Evolutionary conservation across 495 filamentous ascomycete genomes (phyloP), one percentile per base, ranked within the genome.

Genomic region (Aspergillus carlsbadensis): DNA sequence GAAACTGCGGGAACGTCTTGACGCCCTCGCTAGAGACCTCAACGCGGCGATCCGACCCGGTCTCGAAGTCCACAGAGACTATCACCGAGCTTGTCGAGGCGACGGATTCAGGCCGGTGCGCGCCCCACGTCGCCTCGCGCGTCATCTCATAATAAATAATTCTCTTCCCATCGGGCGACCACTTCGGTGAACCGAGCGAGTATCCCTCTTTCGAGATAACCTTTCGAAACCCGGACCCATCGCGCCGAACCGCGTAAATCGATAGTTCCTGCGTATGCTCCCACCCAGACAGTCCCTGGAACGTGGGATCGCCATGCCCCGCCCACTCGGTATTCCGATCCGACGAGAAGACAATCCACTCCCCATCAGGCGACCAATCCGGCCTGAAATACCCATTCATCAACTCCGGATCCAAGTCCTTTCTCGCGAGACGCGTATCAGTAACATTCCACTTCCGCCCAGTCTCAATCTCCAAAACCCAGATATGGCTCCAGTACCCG

Each of bases 361-460:
- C 10, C 6, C 65, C 65, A 31, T 72, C 64, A 0, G 70, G 56
- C 0, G 70, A 69, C 64, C 62, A 73, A 1, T 56, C 49, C 17
- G 67, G 63, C 13, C 67, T 67, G 47, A 70, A 76, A 35, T 74
- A 59, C 1, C 69, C 69, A 36, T 64, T 53, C n/a, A 62, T 62
- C 17, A 62, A 33, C 21, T 59, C 43, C 0, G 45, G 34, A 43
- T 69, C 61, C 24, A 33, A 58, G 3, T 40, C 45, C 14, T 29
- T 57, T 6, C 43, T 37, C n/a, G 49, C 56, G 3, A 13, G 35
- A 8, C 31, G 37, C 3, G 45, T 64, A 48, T 65, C 60, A 10
- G 69, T 68, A 18, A 71, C 31, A 36, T 69, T 71, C 59, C 62
- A 63, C 31, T 58, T 48, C 20, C 52, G 34, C 6, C 66, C 64